phyloP scores from a whole-genome alignment of 169 alveolate species.

The Plasmodium chabaudi region DNA sequence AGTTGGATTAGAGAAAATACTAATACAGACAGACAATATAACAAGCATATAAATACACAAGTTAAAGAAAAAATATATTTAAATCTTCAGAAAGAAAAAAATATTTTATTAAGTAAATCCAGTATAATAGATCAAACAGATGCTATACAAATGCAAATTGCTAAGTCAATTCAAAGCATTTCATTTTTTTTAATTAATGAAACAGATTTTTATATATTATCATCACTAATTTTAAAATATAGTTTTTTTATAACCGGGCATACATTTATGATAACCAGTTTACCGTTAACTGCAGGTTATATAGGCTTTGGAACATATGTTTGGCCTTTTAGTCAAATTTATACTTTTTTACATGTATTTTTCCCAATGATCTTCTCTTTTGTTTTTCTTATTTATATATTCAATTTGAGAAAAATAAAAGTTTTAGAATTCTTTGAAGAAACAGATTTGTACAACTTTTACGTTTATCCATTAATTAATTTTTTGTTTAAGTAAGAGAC shows the following conservation, averaged over 20 bases:
- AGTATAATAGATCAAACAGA: conserved; percentile 8
- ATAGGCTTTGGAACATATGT: conserved; percentile 44
- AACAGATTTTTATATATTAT: conserved; percentile 44
- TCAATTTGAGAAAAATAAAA: conserved; percentile 45
- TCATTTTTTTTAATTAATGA: conserved; percentile 45
- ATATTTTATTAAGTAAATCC: conserved; percentile 15
- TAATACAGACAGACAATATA: neutral
- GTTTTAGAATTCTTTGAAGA: conserved; percentile 19
- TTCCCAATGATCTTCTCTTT: conserved; percentile 47
- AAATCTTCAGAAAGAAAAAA: conserved; percentile 22
- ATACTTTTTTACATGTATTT: conserved; percentile 40
- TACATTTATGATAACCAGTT: conserved; percentile 24
- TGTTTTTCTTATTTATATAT: conserved; percentile 28
- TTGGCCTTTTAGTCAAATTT: conserved; percentile 62
- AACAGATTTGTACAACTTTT: conserved; percentile 41
- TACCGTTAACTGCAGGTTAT: conserved; percentile 40
- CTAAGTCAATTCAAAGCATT: conserved; percentile 27
- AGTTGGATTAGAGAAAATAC: conserved; percentile 45
- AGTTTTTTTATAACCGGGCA: conserved; percentile 68
- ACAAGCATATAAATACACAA: conserved; percentile 5
- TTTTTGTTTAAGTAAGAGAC: conserved; percentile 51
- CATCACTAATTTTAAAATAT: conserved; percentile 56
- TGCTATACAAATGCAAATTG: conserved; percentile 38
- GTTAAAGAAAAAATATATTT: conserved; percentile 35
- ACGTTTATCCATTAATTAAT: conserved; percentile 50